phyloP scores from a whole-genome alignment of 2,329 filamentous ascomycete species.

The Beauveria asiatica region DNA sequence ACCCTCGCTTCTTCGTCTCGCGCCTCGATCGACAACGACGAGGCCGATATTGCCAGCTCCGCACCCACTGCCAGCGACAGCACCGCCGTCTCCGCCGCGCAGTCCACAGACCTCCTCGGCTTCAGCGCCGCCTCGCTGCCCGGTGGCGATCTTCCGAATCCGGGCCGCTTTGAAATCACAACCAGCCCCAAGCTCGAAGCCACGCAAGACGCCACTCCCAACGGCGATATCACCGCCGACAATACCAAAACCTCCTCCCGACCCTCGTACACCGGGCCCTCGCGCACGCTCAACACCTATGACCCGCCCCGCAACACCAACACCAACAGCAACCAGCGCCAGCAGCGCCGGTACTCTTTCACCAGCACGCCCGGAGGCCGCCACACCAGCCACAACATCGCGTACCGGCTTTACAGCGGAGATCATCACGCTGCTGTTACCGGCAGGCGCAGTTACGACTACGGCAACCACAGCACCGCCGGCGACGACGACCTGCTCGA shows the following conservation, averaged over 20 bases:
- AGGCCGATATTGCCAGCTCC: slow-evolving; percentile 72
- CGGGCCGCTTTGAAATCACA: slow-evolving; percentile 63
- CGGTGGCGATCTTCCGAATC: slow-evolving; percentile 58
- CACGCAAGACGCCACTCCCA: slow-evolving; percentile 14
- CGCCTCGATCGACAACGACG: slow-evolving; percentile 63
- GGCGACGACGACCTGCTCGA: slow-evolving; percentile 67
- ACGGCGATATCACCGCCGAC: background rate
- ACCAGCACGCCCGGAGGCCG: slow-evolving; percentile 40
- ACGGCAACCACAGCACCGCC: slow-evolving; percentile 39
- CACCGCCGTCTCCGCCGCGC: slow-evolving; percentile 5
- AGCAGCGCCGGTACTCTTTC: slow-evolving; percentile 47
- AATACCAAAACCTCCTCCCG: background rate
- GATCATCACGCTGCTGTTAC: slow-evolving; percentile 21
- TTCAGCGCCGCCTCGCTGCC: slow-evolving; percentile 45
- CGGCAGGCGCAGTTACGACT: slow-evolving; percentile 39
- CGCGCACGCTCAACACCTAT: slow-evolving; percentile 34
- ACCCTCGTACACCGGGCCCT: slow-evolving; percentile 30
- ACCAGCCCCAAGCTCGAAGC: slow-evolving; percentile 34
- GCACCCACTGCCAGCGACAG: slow-evolving; percentile 21
- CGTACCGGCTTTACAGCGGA: slow-evolving; percentile 43
- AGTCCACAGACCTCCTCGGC: slow-evolving; percentile 61
- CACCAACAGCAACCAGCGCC: slow-evolving; percentile 23
- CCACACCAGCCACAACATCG: slow-evolving; percentile 41
- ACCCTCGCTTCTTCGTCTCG: slow-evolving; percentile 34
- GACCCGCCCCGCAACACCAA: slow-evolving; percentile 29